Percentiles rank a stretch among this genome's conserved stretches.
phyloP scores from a whole-genome alignment of 2,329 filamentous ascomycete species.

The Fusarium equiseti region DNA sequence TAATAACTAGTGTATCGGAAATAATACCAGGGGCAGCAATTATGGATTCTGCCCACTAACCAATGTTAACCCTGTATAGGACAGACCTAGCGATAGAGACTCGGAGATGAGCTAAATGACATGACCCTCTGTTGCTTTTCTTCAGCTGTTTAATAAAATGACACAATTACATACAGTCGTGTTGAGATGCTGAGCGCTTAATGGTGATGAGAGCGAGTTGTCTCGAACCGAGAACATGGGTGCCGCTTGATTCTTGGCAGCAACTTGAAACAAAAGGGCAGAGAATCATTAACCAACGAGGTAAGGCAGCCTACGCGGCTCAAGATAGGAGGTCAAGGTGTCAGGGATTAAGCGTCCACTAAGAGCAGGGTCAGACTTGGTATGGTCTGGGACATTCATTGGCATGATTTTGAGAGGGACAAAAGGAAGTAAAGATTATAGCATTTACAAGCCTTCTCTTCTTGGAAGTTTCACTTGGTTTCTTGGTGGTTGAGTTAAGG shows the following conservation, averaged over 20 bases:
- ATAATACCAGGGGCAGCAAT: conserved; percentile 32
- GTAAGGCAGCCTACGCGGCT: conserved; percentile 30
- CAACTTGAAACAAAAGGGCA: conserved; percentile 36
- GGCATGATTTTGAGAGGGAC: background rate
- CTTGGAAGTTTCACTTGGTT: background rate
- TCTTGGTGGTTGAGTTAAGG: background rate
- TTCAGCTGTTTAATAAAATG: background rate
- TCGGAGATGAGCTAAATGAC: background rate
- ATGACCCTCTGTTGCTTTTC: background rate
- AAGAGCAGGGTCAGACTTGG: conserved; percentile 7
- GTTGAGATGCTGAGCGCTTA: conserved; percentile 12
- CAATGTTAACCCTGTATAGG: conserved; percentile 4
- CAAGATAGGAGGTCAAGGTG: conserved; percentile 36
- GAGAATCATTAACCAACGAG: conserved; percentile 36
- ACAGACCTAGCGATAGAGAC: background rate
- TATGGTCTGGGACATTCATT: background rate
- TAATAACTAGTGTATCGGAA: conserved; percentile 19
- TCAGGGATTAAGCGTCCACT: conserved; percentile 2
- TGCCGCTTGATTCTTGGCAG: conserved; percentile 25
- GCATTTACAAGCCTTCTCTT: background rate
- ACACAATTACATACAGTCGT: background rate
- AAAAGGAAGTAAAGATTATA: background rate
- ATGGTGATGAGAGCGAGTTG: conserved; percentile 6
- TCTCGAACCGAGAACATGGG: conserved; percentile 1
- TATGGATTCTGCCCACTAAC: conserved; percentile 19